Evolutionary conservation across 208 protist species (phyloP), one percentile per base, ranked within the genome.

Genomic region (Acanthamoeba divionensis): DNA sequence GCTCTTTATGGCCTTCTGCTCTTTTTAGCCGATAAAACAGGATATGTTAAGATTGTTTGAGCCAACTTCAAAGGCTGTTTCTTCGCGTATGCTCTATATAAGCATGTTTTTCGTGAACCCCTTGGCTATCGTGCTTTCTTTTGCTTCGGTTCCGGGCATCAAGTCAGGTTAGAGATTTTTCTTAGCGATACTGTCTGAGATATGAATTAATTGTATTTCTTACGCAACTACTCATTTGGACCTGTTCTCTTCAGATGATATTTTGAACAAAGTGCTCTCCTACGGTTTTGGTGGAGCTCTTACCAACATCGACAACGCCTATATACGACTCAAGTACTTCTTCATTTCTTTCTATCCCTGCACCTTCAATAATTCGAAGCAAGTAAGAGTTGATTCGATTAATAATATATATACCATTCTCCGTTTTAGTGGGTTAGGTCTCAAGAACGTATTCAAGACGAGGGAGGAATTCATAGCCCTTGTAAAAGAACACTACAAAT

Each of bases 191-290:
- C n/a, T n/a, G n/a, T n/a, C n/a, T n/a, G n/a, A n/a, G n/a, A n/a
- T n/a, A n/a, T n/a, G n/a, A n/a, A n/a, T n/a, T n/a, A n/a, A n/a
- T n/a, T n/a, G n/a, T n/a, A n/a, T n/a, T n/a, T n/a, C n/a, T n/a
- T n/a, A n/a, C n/a, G n/a, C n/a, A n/a, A n/a, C n/a, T n/a, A n/a
- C n/a, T n/a, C n/a, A n/a, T n/a, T n/a, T n/a, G n/a, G n/a, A n/a
- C n/a, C n/a, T n/a, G n/a, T n/a, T n/a, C n/a, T n/a, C n/a, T n/a
- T n/a, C n/a, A 12, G 77, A 87, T 41, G 55, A 67, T 29, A 62
- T 67, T 15, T 36, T 87, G 52, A 87, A 87, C 77, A 87, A 87
- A 57, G 77, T 87, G 24, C 77, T 87, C 8, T 67, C 54, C 10
- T 87, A 69, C 55, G 63, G 55, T 24, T n/a, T n/a, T n/a, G 77